phyloP scores from a whole-genome alignment of 495 filamentous ascomycete species.

The Penicillium nucicola region DNA sequence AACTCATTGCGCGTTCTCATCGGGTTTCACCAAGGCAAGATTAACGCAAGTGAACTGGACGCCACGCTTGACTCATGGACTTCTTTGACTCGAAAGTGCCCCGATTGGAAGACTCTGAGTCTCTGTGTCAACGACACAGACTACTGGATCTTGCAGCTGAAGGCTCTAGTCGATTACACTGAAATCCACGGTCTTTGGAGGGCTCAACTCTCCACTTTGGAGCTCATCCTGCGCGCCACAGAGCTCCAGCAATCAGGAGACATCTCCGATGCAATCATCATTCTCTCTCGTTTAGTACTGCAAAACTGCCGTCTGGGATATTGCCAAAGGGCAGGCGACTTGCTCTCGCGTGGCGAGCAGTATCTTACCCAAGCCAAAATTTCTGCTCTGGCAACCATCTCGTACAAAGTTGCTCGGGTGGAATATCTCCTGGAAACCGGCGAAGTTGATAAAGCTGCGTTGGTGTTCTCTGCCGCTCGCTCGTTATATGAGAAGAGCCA shows the following conservation, averaged over 20 bases:
- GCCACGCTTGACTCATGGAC: slow-evolving; percentile 37
- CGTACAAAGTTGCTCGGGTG: slow-evolving; percentile 66
- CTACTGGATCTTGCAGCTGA: slow-evolving; percentile 59
- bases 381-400: slow-evolving; percentile 44
- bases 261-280: slow-evolving; percentile 51
- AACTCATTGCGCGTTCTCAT: slow-evolving; percentile 52
- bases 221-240: slow-evolving; percentile 53
- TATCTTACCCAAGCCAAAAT: slow-evolving; percentile 38
- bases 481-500: slow-evolving; percentile 36
- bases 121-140: slow-evolving; percentile 58
- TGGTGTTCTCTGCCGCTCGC: slow-evolving; percentile 27
- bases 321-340: slow-evolving; percentile 65
- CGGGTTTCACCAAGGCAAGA: slow-evolving; percentile 50
- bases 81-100: slow-evolving; percentile 34
- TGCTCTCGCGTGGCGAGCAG: slow-evolving; percentile 57
- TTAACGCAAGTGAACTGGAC: slow-evolving; percentile 47
- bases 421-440: slow-evolving; percentile 72
- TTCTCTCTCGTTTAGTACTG: slow-evolving; percentile 58
- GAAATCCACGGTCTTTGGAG: slow-evolving; percentile 67
- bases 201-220: slow-evolving; percentile 44
- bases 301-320: slow-evolving; percentile 79
- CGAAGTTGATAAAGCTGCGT: slow-evolving; percentile 53
- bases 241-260: slow-evolving; percentile 49
- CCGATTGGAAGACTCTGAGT: slow-evolving; percentile 49
- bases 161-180: slow-evolving; percentile 70